A percentile compares a stretch with the other conserved stretches of the same genome.
phyloP scores from a whole-genome alignment of 306 rosid species.

The Casuarina equisetifolia region DNA sequence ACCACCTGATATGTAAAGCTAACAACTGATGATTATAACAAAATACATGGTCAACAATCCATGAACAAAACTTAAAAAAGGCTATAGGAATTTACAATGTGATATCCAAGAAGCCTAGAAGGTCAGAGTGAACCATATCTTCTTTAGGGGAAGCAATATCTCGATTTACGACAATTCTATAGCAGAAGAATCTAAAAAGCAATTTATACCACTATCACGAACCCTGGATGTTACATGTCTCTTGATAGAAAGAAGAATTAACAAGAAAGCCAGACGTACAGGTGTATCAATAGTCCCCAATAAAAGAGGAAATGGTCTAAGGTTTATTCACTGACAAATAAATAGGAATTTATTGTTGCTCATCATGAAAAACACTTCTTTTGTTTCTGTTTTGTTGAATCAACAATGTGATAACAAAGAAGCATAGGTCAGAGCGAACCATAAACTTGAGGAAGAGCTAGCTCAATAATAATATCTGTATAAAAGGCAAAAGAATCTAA shows the following conservation, averaged over 20 bases:
- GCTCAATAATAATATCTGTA: slow-evolving; percentile 10
- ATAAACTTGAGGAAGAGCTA: neutral
- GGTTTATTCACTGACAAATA: too few relatives aligned
- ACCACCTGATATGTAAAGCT: neutral
- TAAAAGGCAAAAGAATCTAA: slow-evolving; percentile 10
- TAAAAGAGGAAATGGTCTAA: too few relatives aligned
- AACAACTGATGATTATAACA: neutral
- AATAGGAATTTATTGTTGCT: too few relatives aligned
- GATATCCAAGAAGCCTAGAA: neutral
- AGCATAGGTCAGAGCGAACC: slow-evolving; percentile 1
- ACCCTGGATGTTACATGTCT: too few relatives aligned
- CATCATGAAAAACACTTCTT: too few relatives aligned
- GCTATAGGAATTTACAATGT: neutral
- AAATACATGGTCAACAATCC: neutral
- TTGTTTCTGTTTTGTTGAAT: neutral
- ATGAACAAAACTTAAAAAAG: neutral
- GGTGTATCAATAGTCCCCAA: too few relatives aligned
- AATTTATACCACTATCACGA: too few relatives aligned
- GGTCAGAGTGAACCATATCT: neutral
- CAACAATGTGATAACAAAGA: neutral
- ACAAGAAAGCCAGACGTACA: too few relatives aligned
- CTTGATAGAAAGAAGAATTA: too few relatives aligned
- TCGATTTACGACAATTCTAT: too few relatives aligned
- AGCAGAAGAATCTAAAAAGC: too few relatives aligned
- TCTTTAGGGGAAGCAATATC: too few relatives aligned